Conservation (phyloP, 768 basidiomycete species). For the Suillus americanus region DNA sequence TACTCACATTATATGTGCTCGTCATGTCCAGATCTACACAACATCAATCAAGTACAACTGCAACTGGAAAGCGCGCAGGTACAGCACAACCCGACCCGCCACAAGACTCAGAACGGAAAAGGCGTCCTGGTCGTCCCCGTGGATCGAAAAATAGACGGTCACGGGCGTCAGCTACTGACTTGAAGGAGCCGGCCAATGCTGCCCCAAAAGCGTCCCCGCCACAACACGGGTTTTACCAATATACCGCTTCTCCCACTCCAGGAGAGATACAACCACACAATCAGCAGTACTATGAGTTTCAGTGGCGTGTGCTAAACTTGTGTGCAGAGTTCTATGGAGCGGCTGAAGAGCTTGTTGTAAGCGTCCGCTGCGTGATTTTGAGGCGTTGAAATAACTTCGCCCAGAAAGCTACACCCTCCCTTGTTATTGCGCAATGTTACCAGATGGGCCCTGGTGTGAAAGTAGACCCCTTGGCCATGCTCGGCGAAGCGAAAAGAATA, state of each 20-base stretch:
- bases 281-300: slow-evolving; percentile 82
- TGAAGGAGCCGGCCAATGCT: slow-evolving; percentile 19
- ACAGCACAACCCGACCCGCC: slow-evolving; percentile 29
- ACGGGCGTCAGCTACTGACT: slow-evolving; percentile 33
- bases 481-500: slow-evolving; percentile 73
- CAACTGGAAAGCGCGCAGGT: slow-evolving; percentile 18
- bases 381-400: slow-evolving; percentile 12
- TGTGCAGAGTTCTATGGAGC: slow-evolving; percentile 87
- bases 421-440: slow-evolving; percentile 81
- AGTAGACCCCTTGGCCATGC: slow-evolving; percentile 72
- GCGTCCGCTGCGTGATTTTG: slow-evolving; percentile 23
- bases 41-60: slow-evolving; percentile 15
- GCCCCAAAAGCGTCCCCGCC: slow-evolving; percentile 30
- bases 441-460: slow-evolving; percentile 68
- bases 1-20: slow-evolving; percentile 5
- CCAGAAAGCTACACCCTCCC: slow-evolving; percentile 58
- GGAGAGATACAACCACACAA: slow-evolving; percentile 60
- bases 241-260: slow-evolving; percentile 39
- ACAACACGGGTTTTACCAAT: slow-evolving; percentile 46
- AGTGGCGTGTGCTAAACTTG: slow-evolving; percentile 79
- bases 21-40: slow-evolving; percentile 23
- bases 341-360: slow-evolving; percentile 79
- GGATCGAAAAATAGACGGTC: slow-evolving; percentile 74
- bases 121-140: slow-evolving; percentile 75
- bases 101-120: slow-evolving; percentile 48